Base-by-base conservation (phyloP, 2,329 filamentous ascomycete species). In the Neonectria ditissima region DNA sequence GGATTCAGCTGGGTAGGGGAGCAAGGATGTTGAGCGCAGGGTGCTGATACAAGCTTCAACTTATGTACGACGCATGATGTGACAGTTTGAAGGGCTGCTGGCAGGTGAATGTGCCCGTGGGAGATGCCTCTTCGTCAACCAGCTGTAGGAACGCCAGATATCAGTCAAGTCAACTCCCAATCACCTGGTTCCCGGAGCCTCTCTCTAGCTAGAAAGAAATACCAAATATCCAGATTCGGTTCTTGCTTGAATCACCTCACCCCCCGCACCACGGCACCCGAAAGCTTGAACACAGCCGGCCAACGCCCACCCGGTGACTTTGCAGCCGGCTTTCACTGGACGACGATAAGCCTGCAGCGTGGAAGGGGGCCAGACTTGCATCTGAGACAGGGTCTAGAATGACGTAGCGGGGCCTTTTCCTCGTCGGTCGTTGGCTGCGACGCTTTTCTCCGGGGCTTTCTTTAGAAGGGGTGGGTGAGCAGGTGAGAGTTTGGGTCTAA, bases 381-480 rank as follows among this genome's bases (percentile, higher is more conserved):
- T 32, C 39, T 37, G 34, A 28, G 53, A 60, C 69, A 69, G 63
- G 68, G 64, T 70, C 66, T 54, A 57, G 55, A 65, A 65, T 73
- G 71, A 73, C 71, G 71, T 71, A 72, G 69, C 55, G 66, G 24
- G 41, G 48, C 41, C 39, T 32, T 37, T 39, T 41, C 52, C n/a
- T 30, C 10, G 9, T 16, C 26, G 6, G 16, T n/a, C 10, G 47
- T 48, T 48, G 44, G 44, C 34, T 55, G 37, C 22, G 22, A 26
- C 34, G 32, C 26, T 37, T 51, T 51, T 39, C 32, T 20, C 9
- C 10, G 5, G 30, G 30, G 30, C 34, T 37, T 8, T 37, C 13
- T n/a, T 3, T 56, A 26, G 30, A 20, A 11, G 47, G 32, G 53
- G 39, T 34, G 62, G n/a, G n/a, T n/a, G n/a, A n/a, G n/a, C 24